Evolutionary conservation across 2,329 filamentous ascomycete species (phyloP), one percentile per base, ranked within the genome.

Genomic region (Westerdykella aurantiaca): DNA sequence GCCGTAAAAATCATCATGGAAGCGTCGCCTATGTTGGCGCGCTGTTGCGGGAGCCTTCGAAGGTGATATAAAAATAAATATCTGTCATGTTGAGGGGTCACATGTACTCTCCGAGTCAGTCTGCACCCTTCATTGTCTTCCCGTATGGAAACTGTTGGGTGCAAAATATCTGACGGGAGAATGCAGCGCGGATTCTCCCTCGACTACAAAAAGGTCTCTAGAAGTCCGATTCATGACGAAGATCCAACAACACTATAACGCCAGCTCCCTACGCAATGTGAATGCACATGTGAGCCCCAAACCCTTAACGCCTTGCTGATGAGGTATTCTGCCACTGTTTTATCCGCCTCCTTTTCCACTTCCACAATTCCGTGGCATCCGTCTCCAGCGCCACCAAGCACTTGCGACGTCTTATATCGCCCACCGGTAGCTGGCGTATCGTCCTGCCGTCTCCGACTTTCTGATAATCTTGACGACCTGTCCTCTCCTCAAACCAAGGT

Each of bases 401-500:
- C 25, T 29, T 29, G 25, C 11, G 11, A 29, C 11, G 3, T 29
- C 47, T 63, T 55, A 67, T 48, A 76, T 74, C 35, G 67, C 78
- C 80, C 80, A 83, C 58, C 91, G 77, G 71, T 98, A 98, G 79
- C 88, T 95, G 39, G 93, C 93, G 71, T 98, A 98, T 42, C 93
- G 79, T 49, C 93, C 93, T 12, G 93, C 93, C 44, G 93, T 98
- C 76, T 97, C 93, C 63, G 85, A 90, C 68, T 85, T 90, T 53
- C 93, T 79, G 60, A 98, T 96, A 60, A 98, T 98, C 80, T 98
- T 98, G 61, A 98, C 93, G 3, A 98, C 90, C 70, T 96, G 87
- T 3, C 90, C 89, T 64, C 90, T 80, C 74, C 86, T 85, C 50
- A 98, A 74, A 11, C 93, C 93, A 43, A 96, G 74, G 68, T 97